Conservation (phyloP, 148 eudicot genomes). For the Rhododendron williamsianum region DNA sequence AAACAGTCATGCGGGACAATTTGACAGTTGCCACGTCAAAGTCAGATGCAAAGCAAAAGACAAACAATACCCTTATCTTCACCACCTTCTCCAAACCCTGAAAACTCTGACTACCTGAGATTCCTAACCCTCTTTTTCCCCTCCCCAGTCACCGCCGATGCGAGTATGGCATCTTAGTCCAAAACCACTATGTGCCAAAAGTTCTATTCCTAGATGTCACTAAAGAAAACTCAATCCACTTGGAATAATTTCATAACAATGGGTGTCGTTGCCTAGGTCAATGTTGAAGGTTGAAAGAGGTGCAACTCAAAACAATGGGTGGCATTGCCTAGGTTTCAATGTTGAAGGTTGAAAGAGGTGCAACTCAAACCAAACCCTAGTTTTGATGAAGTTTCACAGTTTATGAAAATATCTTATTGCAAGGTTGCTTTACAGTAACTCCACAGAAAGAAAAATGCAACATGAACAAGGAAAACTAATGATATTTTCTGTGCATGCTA, state of each 20-base stretch:
- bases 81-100: too few relatives aligned
- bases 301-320: background rate
- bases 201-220: background rate
- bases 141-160: background rate
- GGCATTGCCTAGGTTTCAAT: background rate
- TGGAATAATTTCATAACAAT: background rate
- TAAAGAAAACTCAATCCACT: background rate
- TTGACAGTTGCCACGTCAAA: background rate
- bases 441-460: background rate
- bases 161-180: background rate
- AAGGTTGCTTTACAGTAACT: background rate
- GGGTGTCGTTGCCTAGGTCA: background rate
- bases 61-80: too few relatives aligned
- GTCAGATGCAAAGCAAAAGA: background rate
- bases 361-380: background rate
- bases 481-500: background rate
- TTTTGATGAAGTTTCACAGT: background rate
- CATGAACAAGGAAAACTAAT: constrained; percentile 20
- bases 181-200: background rate
- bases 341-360: background rate
- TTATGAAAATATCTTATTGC: background rate
- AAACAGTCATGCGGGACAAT: background rate
- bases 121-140: background rate
- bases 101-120: background rate
- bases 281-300: background rate